Base-by-base conservation (phyloP, 1,284 basidiomycete genomes). In the Psilocybe mexicana region DNA sequence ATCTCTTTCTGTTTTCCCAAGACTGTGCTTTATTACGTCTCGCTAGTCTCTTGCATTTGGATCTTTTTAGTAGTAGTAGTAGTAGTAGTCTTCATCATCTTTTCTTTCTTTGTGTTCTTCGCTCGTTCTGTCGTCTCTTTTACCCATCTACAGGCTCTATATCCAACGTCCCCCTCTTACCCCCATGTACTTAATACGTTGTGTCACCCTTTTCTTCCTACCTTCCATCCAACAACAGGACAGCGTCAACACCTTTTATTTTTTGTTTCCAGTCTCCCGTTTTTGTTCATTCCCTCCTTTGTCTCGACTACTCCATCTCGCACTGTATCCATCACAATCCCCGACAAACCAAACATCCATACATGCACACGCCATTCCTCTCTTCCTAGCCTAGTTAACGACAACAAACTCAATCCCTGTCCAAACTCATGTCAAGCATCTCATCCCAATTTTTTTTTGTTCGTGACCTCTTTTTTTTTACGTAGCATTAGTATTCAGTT, bases 401-500 rank as follows among this genome's bases (percentile, higher is more conserved):
- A 44, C 46, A 33, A 23, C 45, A 43, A 58, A 38, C 30, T 40
- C 36, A 50, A 47, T 43, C 45, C 38, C 53, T 45, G 30, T 43
- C 38, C 33, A 43, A 47, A 57, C 44, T 50, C 43, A 55, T 23
- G 38, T n/a, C 38, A 51, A 18, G 47, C 57, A 62, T 64, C 63
- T 61, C 63, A 64, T 63, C 59, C 55, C 63, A 61, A 57, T 56
- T 64, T 63, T 59, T 72, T 70, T 72, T 73, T 18, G 18, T 74
- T 33, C 30, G 30, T 33, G 18, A 18, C 18, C 30, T 33, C 30
- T 55, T 62, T 61, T 49, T 73, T 72, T 74, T 74, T 75, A 74
- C 71, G 78, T 81, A 81, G 78, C 77, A 80, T 76, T 79, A 81
- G 76, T 77, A 77, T 72, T 77, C 70, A 76, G 77, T 72, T 54